Percentiles rank a stretch among this genome's conserved stretches.
These are phyloP conservation scores for Solanum chacoense DNA, from an alignment of 305 asterid species.

Conservation along the genomic window DNA sequence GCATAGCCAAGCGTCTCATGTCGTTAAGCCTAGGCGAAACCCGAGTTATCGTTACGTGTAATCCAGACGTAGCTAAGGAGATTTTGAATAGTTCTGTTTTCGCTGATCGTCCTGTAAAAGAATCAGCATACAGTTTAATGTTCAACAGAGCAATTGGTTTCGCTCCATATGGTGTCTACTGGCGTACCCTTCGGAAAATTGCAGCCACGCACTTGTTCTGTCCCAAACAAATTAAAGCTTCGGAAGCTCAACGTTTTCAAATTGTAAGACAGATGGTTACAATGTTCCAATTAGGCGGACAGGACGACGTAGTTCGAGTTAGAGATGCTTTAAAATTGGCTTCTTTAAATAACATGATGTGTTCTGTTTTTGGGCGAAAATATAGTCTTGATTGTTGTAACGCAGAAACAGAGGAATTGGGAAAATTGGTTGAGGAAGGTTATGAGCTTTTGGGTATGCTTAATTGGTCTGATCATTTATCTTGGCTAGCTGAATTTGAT, in stretches of 20 bases:
- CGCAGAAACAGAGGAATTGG: conserved; percentile 33
- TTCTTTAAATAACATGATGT: conserved; percentile 70
- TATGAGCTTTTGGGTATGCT: conserved; percentile 44
- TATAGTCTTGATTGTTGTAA: conserved; percentile 18
- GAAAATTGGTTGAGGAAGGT: conserved; percentile 53
- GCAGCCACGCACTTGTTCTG: conserved; percentile 55
- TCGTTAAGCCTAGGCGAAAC: conserved; percentile 72
- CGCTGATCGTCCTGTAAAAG: conserved; percentile 64
- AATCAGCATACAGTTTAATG: conserved; percentile 66
- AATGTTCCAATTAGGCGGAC: not conserved
- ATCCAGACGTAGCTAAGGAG: conserved; percentile 49
- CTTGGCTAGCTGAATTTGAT: conserved; percentile 57
- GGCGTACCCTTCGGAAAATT: conserved; percentile 62
- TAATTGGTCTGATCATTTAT: conserved; percentile 69
- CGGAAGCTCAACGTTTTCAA: conserved; percentile 39
- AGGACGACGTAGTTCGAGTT: conserved; percentile 16
- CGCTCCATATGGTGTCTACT: conserved; percentile 76
- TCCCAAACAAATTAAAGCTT: conserved; percentile 45
- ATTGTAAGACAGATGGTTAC: conserved; percentile 40
- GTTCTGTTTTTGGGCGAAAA: conserved; percentile 49
- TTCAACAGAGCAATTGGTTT: conserved; percentile 79
- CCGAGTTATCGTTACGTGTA: conserved; percentile 49
- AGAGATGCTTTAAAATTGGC: conserved; percentile 51
- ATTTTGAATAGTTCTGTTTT: conserved; percentile 46
- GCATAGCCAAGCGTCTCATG: conserved; percentile 53